A percentile compares a stretch with the other conserved stretches of the same genome.
Conservation (phyloP, 164 flowering plant genomes). For the Dillenia suffruticosa region DNA sequence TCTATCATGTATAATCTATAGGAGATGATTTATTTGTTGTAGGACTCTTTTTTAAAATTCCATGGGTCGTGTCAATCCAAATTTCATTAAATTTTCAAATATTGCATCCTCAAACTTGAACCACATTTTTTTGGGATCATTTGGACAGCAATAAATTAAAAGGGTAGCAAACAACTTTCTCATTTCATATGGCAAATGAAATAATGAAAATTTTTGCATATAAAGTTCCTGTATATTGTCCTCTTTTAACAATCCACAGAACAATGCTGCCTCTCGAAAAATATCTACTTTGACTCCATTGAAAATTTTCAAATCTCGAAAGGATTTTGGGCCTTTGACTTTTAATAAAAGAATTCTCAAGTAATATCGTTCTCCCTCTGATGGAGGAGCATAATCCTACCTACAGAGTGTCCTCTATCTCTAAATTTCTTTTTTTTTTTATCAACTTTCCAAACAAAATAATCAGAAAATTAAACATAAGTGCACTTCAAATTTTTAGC, state of each 20-base stretch:
- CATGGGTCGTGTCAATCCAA: neutral
- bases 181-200: too few relatives aligned
- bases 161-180: conserved; percentile 12
- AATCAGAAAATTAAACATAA: too few relatives aligned
- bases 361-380: conserved; percentile 6
- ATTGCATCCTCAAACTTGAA: neutral
- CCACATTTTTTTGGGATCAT: neutral
- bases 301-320: neutral
- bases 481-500: neutral
- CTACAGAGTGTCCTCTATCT: neutral
- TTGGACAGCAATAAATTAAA: neutral
- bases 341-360: conserved; percentile 5
- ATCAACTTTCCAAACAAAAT: neutral
- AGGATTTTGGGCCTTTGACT: conserved; percentile 1
- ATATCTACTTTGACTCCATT: neutral
- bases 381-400: neutral
- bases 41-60: neutral
- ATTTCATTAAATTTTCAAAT: conserved; percentile 2
- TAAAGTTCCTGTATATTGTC: neutral
- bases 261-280: conserved; percentile 1
- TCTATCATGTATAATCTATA: neutral
- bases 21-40: neutral
- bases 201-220: conserved; percentile 1
- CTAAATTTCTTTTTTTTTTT: neutral
- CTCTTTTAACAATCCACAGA: neutral